Conservation (phyloP, 1,139 yeast genomes). For the Entelexis paramagnoliae region DNA sequence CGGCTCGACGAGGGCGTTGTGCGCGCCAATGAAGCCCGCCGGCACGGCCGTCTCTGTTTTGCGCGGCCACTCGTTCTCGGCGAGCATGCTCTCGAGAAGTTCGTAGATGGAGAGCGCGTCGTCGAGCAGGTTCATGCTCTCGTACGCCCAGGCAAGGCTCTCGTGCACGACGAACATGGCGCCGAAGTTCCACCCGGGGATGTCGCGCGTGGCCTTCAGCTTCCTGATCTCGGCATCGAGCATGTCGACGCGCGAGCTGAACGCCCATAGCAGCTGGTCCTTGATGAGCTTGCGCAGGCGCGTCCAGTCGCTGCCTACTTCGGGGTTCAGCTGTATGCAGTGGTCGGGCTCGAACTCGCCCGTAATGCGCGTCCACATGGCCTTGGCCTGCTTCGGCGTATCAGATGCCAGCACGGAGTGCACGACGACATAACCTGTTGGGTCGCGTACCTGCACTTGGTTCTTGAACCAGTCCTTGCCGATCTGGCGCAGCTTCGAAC, state of each 20-base stretch:
- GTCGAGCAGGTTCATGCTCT: slow-evolving; percentile 45
- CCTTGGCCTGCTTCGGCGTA: slow-evolving; percentile 43
- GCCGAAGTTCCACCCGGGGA: slow-evolving; percentile 39
- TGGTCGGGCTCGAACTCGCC: slow-evolving; percentile 49
- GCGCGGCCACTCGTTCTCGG: slow-evolving; percentile 22
- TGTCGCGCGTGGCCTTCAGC: slow-evolving; percentile 29
- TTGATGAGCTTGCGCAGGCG: slow-evolving; percentile 42
- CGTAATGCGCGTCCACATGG: slow-evolving; percentile 54
- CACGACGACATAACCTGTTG: slow-evolving; percentile 57
- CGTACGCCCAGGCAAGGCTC: slow-evolving; percentile 39
- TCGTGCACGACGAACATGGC: slow-evolving; percentile 39
- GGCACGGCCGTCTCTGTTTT: neutral
- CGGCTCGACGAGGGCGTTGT: slow-evolving; percentile 30
- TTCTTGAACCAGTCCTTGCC: slow-evolving; percentile 68
- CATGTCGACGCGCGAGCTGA: slow-evolving; percentile 41
- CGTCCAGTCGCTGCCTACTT: slow-evolving; percentile 38
- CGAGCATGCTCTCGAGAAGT: slow-evolving; percentile 31
- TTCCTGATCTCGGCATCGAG: slow-evolving; percentile 35
- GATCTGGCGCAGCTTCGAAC: slow-evolving; percentile 68
- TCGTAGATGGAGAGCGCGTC: slow-evolving; percentile 47
- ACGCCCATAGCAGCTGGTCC: slow-evolving; percentile 45
- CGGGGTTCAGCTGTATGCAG: slow-evolving; percentile 28
- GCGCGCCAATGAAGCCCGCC: slow-evolving; percentile 19
- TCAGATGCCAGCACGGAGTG: slow-evolving; percentile 39
- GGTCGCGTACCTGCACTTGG: slow-evolving; percentile 38